Base-by-base conservation (phyloP, 2,329 filamentous ascomycete genomes). In the Epichloe festucae region DNA sequence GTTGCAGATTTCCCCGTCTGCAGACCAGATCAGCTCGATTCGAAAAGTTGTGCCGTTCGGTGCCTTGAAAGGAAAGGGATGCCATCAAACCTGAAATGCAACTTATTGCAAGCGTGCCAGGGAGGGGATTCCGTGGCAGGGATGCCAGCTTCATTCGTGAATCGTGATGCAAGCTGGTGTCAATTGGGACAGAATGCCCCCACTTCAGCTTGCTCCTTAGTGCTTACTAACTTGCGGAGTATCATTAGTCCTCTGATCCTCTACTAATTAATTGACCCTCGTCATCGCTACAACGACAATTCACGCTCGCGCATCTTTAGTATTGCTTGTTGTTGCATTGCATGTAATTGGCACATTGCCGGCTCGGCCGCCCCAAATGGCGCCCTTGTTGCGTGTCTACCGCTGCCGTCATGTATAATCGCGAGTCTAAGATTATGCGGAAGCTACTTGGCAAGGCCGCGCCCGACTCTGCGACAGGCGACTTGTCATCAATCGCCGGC, bases 391-490 rank as follows among this genome's bases (percentile, higher is more conserved):
- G 57, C 56, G 54, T 59, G 57, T 57, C 56, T 52, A 59, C 52
- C 59, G 52, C 59, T 57, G 56, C 57, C 56, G 63, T 51, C 56
- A 76, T 76, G 73, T 76, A 76, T 65, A 76, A 72, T 55, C 73
- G 69, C 65, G 69, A 77, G 58, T 74, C 72, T 54, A 75, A 70
- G 65, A 78, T 78, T 56, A 79, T 82, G 73, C 75, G 78, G 63
- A 78, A 79, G 68, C 73, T 81, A 23, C 73, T 81, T 35, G 77
- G 78, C 63, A 78, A 78, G 59, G 67, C 70, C 53, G 65, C 71
- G 31, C 67, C 70, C 57, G 73, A 77, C 55, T 69, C 73, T 54
- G 65, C 70, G 42, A 62, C 70, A 52, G 73, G 70, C 55, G 68
- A 74, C 56, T 63, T 70, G 14, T 67, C 52, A n/a, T 53, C 71